Base-by-base conservation (phyloP, 179 eudicot genomes). In the Dionaea muscipula region DNA sequence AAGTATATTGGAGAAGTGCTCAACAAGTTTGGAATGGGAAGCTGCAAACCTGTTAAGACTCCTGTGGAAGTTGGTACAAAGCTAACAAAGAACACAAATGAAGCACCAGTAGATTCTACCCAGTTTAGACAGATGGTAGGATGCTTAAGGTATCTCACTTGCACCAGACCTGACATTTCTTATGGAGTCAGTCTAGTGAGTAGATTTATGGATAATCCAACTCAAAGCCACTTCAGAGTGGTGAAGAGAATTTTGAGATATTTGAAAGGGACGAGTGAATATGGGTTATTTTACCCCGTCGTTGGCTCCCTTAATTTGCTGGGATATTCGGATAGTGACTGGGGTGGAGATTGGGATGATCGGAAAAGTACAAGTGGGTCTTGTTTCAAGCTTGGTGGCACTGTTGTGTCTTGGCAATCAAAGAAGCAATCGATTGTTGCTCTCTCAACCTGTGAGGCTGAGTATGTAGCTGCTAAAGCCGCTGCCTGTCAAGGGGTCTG, bases 351-450 rank as follows among this genome's bases (percentile, higher is more conserved):
- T 56, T 1, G 8, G n/a, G 60, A 56, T 56, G 49, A 56, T 18
- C 24, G 60, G 0, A 56, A 27, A 18, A 56, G 60, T 35, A 56
- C 60, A 2, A 14, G 16, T 15, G 60, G 60, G 8, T 56, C 40
- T 25, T 11, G 3, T 0, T 56, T 55, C 33, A 19, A 11, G 10
- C 15, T 38, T 36, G 45, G n/a, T 12, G 2, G 11, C 7, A 40
- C 46, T 35, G 17, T 26, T 21, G 2, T 36, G 2, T 55, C 31
- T 3, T 55, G 58, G 46, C 11, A 26, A 20, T 54, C 58, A 14
- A 54, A 38, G 47, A 54, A 54, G 19, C 58, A 56, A 12, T 35
- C 60, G 13, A 27, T 56, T 56, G 60, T 56, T 41, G 35, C 60
- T 1, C 38, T 56, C 12, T 55, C 58, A 38, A 55, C 47, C 4